A percentile compares a stretch with the other conserved stretches of the same genome.
phyloP scores from a whole-genome alignment of 1,139 yeast genomes.

The Magnusiomyces clavatus region DNA sequence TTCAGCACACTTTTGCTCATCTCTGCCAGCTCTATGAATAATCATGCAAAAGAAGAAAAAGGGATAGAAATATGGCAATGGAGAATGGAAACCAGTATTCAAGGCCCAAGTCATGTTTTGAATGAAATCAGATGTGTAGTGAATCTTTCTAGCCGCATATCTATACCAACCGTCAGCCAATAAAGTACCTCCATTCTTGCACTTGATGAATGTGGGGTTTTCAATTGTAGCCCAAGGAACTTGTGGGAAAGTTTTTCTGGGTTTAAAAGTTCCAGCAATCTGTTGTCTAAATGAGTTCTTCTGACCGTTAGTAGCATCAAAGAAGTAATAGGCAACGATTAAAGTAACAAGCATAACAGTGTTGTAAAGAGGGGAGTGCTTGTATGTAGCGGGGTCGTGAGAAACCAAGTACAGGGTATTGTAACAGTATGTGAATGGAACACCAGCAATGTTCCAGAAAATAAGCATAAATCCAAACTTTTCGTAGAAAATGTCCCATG shows the following conservation, averaged over 20 bases:
- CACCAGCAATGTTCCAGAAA: slow-evolving; percentile 99
- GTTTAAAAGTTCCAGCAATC: slow-evolving; percentile 66
- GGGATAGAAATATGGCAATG: slow-evolving; percentile 96
- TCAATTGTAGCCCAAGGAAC: slow-evolving; percentile 75
- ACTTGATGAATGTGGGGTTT: slow-evolving; percentile 76
- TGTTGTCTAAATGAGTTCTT: slow-evolving; percentile 88
- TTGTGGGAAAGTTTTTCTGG: slow-evolving; percentile 88
- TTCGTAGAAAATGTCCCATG: slow-evolving; percentile 99
- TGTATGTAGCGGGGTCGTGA: slow-evolving; percentile 77
- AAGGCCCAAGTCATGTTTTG: slow-evolving; percentile 91
- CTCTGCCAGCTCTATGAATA: slow-evolving; percentile 83
- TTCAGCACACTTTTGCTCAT: slow-evolving; percentile 68
- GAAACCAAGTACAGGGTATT: slow-evolving; percentile 75
- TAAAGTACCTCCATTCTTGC: slow-evolving; percentile 75
- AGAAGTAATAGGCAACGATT: slow-evolving; percentile 74
- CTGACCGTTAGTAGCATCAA: slow-evolving; percentile 92
- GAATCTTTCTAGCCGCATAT: slow-evolving; percentile 72
- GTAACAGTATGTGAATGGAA: slow-evolving; percentile 95
- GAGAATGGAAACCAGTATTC: slow-evolving; percentile 77
- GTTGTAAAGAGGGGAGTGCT: slow-evolving; percentile 58
- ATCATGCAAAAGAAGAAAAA: slow-evolving; percentile 79
- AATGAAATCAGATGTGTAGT: slow-evolving; percentile 89
- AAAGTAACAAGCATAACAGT: slow-evolving; percentile 48
- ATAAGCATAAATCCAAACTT: slow-evolving; percentile 96
- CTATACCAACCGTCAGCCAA: slow-evolving; percentile 92